Conservation (phyloP, 169 alveolate genomes). For the Cryptosporidium parvum region DNA sequence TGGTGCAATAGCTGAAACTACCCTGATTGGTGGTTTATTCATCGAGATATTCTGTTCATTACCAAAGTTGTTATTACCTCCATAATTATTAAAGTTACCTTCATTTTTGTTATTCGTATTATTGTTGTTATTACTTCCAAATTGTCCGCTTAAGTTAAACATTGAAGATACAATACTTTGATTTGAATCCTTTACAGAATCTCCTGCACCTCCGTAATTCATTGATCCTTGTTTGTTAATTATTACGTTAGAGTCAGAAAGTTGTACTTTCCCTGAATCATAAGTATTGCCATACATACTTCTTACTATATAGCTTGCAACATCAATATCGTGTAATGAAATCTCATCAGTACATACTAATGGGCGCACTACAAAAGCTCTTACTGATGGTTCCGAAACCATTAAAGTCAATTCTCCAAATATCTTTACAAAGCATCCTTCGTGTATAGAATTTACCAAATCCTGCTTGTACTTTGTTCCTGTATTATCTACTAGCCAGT, state of each 20-base stretch:
- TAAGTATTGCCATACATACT: slow-evolving; percentile 10
- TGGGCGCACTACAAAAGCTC: slow-evolving; percentile 73
- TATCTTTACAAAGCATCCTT: slow-evolving; percentile 69
- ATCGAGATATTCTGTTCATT: slow-evolving; percentile 48
- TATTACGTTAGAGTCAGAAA: neutral
- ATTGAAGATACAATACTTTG: slow-evolving; percentile 44
- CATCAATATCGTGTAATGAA: slow-evolving; percentile 65
- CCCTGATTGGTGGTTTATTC: slow-evolving; percentile 29
- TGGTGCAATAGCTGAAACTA: slow-evolving; percentile 64
- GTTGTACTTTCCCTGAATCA: neutral
- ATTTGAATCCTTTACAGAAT: slow-evolving; percentile 24
- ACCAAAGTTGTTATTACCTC: neutral
- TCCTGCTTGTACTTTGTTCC: slow-evolving; percentile 70
- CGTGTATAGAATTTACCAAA: slow-evolving; percentile 53
- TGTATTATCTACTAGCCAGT: slow-evolving; percentile 68
- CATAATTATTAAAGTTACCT: neutral
- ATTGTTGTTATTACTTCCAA: slow-evolving; percentile 10
- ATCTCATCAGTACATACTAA: slow-evolving; percentile 74
- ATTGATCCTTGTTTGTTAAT: neutral
- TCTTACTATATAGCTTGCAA: slow-evolving; percentile 50
- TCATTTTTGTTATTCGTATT: neutral
- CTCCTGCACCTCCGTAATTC: neutral
- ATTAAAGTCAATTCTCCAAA: slow-evolving; percentile 65
- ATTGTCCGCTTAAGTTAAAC: slow-evolving; percentile 59
- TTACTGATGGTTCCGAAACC: slow-evolving; percentile 73